Conservation (phyloP, 345 rosid species). For the Populus davidiana region DNA sequence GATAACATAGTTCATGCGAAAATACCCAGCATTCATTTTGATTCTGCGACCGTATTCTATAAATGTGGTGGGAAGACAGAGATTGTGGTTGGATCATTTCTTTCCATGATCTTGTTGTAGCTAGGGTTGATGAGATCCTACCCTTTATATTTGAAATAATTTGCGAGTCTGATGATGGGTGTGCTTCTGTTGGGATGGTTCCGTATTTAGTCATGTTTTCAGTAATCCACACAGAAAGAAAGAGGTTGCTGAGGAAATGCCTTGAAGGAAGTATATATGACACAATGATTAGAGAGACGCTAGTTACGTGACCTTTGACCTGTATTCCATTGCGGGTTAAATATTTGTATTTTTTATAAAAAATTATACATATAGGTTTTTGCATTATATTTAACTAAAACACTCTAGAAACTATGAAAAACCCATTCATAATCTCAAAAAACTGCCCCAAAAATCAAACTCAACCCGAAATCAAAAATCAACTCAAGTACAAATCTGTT, state of each 20-base stretch:
- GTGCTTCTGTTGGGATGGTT: conserved; percentile 39
- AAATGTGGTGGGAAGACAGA: conserved; percentile 32
- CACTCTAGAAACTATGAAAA: no score
- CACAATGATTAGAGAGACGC: no score
- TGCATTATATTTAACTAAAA: no score
- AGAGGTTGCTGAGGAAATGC: background rate
- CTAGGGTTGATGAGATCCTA: conserved; percentile 36
- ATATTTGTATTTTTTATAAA: no score
- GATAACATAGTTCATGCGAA: conserved; percentile 46
- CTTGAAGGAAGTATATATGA: no score
- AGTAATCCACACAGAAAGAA: background rate
- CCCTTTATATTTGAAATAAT: conserved; percentile 39
- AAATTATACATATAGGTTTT: no score
- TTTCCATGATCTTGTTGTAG: conserved; percentile 51
- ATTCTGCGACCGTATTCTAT: conserved; percentile 33
- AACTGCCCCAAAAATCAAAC: no score
- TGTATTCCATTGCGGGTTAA: no score
- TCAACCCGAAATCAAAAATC: no score
- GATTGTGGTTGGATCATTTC: conserved; percentile 39
- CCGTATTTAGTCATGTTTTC: conserved; percentile 47
- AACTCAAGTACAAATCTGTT: no score
- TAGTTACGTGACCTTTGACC: no score
- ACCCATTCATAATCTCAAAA: no score
- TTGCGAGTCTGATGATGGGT: conserved; percentile 17
- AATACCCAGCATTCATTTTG: conserved; percentile 33